Percentiles rank a stretch among this genome's conserved stretches.
phyloP scores from a whole-genome alignment of 202 grass and related monocot species.

The Sporobolus alterniflorus region DNA sequence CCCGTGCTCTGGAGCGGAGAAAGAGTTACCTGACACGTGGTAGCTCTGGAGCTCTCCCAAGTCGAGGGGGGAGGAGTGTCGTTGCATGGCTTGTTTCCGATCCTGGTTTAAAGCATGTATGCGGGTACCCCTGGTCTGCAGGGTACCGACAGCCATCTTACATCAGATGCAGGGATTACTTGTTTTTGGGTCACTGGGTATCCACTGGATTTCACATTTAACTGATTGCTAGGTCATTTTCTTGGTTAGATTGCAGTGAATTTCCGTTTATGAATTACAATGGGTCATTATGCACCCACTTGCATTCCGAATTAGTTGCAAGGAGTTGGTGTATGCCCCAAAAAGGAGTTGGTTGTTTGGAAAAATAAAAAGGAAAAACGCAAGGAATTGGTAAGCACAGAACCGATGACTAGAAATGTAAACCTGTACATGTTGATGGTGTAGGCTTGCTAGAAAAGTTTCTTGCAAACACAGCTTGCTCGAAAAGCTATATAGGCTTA shows the following conservation, averaged over 20 bases:
- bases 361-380: neutral
- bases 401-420: neutral
- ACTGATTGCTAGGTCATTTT: neutral
- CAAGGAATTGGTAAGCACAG: conserved; percentile 18
- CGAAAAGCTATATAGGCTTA: neutral
- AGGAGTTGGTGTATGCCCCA: neutral
- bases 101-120: no score
- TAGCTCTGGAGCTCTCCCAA: no score
- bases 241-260: neutral
- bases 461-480: no score
- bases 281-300: neutral
- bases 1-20: no score
- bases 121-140: no score
- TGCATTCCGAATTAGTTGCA: neutral
- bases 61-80: no score
- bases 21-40: no score
- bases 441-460: neutral
- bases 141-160: no score
- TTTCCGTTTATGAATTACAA: neutral
- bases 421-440: neutral
- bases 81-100: no score
- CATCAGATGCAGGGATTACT: neutral
- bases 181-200: neutral
- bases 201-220: neutral
- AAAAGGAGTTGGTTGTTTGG: no score